These are phyloP conservation scores for Ogataea nakhonphanomensis DNA, from an alignment of 805 yeast genomes.

Conservation along the genomic window DNA sequence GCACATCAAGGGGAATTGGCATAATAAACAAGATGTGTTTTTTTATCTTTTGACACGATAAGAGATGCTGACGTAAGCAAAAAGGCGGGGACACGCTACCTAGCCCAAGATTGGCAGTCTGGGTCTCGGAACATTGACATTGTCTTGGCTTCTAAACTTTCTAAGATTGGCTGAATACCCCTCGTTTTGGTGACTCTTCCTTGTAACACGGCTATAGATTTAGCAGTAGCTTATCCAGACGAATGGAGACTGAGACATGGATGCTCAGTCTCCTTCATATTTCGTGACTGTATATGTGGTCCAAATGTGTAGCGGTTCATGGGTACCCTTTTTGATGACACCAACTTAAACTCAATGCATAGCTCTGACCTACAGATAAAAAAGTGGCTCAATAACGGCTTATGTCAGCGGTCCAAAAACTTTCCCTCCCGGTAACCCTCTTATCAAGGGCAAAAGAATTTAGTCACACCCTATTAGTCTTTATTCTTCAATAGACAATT, in stretches of 20 bases:
- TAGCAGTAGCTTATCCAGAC: no score
- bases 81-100: no score
- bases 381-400: not conserved
- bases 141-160: no score
- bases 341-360: not conserved
- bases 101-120: not conserved
- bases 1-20: constrained; percentile 3
- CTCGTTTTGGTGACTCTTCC: no score
- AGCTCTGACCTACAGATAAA: not conserved
- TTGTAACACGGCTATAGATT: no score
- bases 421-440: constrained; percentile 4
- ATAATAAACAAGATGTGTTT: not conserved
- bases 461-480: constrained; percentile 11
- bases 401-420: not conserved
- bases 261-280: no score
- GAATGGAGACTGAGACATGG: no score
- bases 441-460: constrained; percentile 13
- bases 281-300: no score
- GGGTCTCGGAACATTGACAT: no score
- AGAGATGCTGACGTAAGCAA: not conserved
- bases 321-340: no score
- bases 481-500: constrained; percentile 3
- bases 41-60: constrained; percentile 2
- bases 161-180: no score
- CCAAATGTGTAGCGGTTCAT: no score